phyloP scores from a whole-genome alignment of 1,139 yeast genomes.

The Yamadazyma buinensis region DNA sequence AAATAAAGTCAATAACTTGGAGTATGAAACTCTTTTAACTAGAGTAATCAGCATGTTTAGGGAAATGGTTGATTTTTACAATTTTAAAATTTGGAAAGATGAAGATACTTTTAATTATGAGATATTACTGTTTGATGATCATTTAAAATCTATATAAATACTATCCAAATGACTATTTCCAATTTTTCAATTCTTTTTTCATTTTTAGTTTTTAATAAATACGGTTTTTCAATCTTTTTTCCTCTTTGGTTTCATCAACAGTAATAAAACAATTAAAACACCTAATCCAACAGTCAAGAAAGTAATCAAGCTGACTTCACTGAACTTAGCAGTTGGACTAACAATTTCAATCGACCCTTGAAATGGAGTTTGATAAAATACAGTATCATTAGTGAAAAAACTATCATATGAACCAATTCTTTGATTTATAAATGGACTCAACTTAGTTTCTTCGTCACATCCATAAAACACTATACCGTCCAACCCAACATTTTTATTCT shows the following conservation, averaged over 20 bases:
- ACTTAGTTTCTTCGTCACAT: slow-evolving; percentile 25
- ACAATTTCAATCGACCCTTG: slow-evolving; percentile 8
- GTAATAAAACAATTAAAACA: slow-evolving; percentile 11
- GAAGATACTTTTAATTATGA: slow-evolving; percentile 11
- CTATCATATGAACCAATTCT: slow-evolving; percentile 24
- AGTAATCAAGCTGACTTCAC: slow-evolving; percentile 12
- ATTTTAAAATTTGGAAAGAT: slow-evolving; percentile 2
- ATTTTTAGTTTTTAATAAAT: neutral
- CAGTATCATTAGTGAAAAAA: slow-evolving; percentile 40
- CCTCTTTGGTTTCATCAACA: slow-evolving; percentile 6
- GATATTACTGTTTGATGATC: slow-evolving; percentile 14
- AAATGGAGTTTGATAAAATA: slow-evolving; percentile 28
- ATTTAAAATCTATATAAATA: no score
- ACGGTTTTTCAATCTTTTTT: neutral
- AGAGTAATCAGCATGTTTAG: slow-evolving; percentile 9
- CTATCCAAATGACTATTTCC: no score
- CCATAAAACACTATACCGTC: slow-evolving; percentile 32
- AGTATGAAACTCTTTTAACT: slow-evolving; percentile 7
- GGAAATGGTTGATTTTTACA: slow-evolving; percentile 7
- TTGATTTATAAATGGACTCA: slow-evolving; percentile 37
- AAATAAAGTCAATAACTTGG: slow-evolving; percentile 5
- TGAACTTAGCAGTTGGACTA: slow-evolving; percentile 10
- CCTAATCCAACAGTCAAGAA: slow-evolving; percentile 12
- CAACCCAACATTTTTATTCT: slow-evolving; percentile 1
- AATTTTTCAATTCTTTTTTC: neutral